Percentiles rank a stretch among this genome's conserved stretches.
Evolutionary conservation across 108 stramenopile genomes (phyloP).

Genomic region (Heterococcus sp.): DNA sequence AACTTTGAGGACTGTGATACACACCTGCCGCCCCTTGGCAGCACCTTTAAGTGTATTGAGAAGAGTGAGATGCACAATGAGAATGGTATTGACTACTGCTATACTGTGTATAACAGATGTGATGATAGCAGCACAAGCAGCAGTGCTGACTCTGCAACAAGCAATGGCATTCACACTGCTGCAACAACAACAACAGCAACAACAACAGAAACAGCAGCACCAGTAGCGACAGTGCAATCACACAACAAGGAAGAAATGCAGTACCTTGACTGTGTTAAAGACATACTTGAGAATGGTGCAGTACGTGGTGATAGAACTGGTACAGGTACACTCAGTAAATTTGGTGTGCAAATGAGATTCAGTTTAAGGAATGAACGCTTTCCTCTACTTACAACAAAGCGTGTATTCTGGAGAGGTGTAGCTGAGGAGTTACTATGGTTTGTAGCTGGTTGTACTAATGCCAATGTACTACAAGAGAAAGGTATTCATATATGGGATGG

Average conservation of each 20-base stretch:
- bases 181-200: not conserved
- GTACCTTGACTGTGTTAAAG: constrained; percentile 84
- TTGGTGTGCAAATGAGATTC: constrained; percentile 97
- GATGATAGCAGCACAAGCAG: no score
- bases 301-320: constrained; percentile 94
- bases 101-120: constrained; percentile 42
- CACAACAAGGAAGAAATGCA: constrained; percentile 78
- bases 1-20: constrained; percentile 53
- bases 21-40: constrained; percentile 44
- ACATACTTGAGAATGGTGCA: constrained; percentile 86
- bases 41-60: constrained; percentile 19
- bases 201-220: no score
- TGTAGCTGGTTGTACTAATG: constrained; percentile 89
- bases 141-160: not conserved
- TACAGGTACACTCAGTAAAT: constrained; percentile 94
- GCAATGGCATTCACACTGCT: not conserved
- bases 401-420: constrained; percentile 97
- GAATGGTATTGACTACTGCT: constrained; percentile 50
- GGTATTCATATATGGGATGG: constrained; percentile 99
- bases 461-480: constrained; percentile 85
- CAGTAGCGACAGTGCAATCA: not conserved
- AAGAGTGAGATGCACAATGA: constrained; percentile 16
- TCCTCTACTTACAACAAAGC: constrained; percentile 96
- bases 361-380: constrained; percentile 77
- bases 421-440: constrained; percentile 99